Conservation (phyloP, 2,329 filamentous ascomycete species). For the Colletotrichum sansevieriae region DNA sequence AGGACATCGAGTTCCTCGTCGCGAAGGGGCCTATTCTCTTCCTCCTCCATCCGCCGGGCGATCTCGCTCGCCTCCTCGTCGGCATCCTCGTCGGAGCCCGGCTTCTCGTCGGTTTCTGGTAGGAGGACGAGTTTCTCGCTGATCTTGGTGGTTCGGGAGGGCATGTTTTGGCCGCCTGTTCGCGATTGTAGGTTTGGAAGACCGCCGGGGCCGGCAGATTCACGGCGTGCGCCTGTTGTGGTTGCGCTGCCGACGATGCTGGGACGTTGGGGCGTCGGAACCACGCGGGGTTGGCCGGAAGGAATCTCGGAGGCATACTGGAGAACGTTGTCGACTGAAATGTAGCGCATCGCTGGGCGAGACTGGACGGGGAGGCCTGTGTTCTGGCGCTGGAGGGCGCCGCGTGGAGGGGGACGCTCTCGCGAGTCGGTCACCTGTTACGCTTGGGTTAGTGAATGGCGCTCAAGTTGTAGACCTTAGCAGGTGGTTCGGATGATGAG, state of each 20-base stretch:
- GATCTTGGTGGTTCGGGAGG: slow-evolving; percentile 90
- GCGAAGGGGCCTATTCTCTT: slow-evolving; percentile 73
- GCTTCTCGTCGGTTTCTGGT: slow-evolving; percentile 80
- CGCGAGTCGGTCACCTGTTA: slow-evolving; percentile 54
- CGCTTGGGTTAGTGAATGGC: slow-evolving; percentile 34
- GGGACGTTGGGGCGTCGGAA: slow-evolving; percentile 67
- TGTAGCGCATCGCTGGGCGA: slow-evolving; percentile 74
- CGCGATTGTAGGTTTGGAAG: slow-evolving; percentile 54
- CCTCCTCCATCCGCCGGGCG: slow-evolving; percentile 59
- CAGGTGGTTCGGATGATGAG: neutral
- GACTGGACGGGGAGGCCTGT: slow-evolving; percentile 47
- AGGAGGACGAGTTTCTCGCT: slow-evolving; percentile 97
- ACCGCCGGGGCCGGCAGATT: slow-evolving; percentile 43
- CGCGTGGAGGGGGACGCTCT: slow-evolving; percentile 51
- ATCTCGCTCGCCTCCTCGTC: slow-evolving; percentile 57
- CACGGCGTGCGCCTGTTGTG: slow-evolving; percentile 29
- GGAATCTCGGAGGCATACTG: slow-evolving; percentile 96
- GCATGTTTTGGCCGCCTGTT: slow-evolving; percentile 72
- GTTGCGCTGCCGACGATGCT: slow-evolving; percentile 54
- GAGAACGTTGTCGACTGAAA: slow-evolving; percentile 94
- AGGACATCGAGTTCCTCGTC: slow-evolving; percentile 77
- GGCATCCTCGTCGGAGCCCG: slow-evolving; percentile 65
- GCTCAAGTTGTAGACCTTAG: neutral
- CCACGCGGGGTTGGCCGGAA: slow-evolving; percentile 87
- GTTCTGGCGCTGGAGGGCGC: slow-evolving; percentile 51